Conservation (phyloP, 768 basidiomycete genomes). For the Tremella mesenterica region DNA sequence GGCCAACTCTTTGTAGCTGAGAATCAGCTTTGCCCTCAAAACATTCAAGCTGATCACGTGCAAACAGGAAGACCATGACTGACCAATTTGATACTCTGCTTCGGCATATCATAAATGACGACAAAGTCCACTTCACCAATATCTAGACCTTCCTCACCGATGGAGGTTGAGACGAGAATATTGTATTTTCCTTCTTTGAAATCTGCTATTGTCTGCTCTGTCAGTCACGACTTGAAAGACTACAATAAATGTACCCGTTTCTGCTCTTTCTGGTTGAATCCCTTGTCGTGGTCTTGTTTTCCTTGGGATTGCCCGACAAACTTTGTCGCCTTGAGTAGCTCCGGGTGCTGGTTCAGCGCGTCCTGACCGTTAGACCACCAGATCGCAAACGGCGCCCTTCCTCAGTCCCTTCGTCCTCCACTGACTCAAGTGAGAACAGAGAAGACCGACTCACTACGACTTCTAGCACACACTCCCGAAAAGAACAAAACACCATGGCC, state of each 20-base stretch:
- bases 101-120: constrained; percentile 91
- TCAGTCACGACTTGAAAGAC: background rate
- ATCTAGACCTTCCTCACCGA: constrained; percentile 96
- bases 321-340: constrained; percentile 67
- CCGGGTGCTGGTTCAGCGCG: constrained; percentile 63
- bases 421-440: background rate
- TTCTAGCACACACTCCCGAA: constrained; percentile 80
- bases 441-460: constrained; percentile 52
- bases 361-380: constrained; percentile 47
- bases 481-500: constrained; percentile 93
- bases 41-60: background rate
- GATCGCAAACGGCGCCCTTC: too few species aligned
- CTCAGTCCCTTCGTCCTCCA: background rate
- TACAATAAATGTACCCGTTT: constrained; percentile 56
- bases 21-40: background rate
- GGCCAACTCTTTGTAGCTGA: constrained; percentile 88
- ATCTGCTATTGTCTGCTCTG: constrained; percentile 62
- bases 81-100: constrained; percentile 93
- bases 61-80: constrained; percentile 25
- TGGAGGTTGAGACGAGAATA: constrained; percentile 86
- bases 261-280: constrained; percentile 84
- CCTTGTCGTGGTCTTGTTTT: constrained; percentile 70
- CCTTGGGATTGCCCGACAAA: constrained; percentile 78
- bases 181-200: constrained; percentile 86
- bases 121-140: constrained; percentile 97